Conservation (phyloP, 2,329 filamentous ascomycete species). For the Cryoendolithus antarcticus region DNA sequence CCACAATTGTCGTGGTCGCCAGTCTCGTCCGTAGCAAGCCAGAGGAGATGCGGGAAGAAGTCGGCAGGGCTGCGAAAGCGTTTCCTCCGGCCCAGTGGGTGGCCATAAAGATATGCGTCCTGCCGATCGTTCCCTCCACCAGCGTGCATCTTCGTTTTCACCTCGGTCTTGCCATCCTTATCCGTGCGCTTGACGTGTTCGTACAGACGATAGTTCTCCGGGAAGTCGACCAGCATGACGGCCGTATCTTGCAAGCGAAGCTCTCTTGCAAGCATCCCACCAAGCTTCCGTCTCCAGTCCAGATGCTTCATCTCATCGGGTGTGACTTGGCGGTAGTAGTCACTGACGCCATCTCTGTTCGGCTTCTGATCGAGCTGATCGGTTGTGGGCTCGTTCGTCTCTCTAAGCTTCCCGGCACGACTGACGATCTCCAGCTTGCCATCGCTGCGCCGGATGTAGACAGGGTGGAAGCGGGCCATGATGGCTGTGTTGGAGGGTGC, state of each 20-base stretch:
- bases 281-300: slow-evolving; percentile 47
- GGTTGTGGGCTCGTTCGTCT: slow-evolving; percentile 38
- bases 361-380: slow-evolving; percentile 41
- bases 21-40: slow-evolving; percentile 41
- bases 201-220: slow-evolving; percentile 45
- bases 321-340: slow-evolving; percentile 42
- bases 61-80: slow-evolving; percentile 46
- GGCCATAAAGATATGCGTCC: slow-evolving; percentile 49
- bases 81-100: slow-evolving; percentile 44
- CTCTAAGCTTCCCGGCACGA: slow-evolving; percentile 37
- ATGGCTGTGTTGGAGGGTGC: background rate
- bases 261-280: slow-evolving; percentile 44
- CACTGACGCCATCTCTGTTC: slow-evolving; percentile 40
- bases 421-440: slow-evolving; percentile 36
- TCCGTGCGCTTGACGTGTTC: slow-evolving; percentile 43
- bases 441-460: slow-evolving; percentile 38
- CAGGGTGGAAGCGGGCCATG: slow-evolving; percentile 35
- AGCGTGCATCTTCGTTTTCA: slow-evolving; percentile 37
- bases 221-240: slow-evolving; percentile 42
- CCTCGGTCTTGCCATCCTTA: slow-evolving; percentile 30
- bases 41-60: slow-evolving; percentile 48
- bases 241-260: slow-evolving; percentile 22
- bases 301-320: slow-evolving; percentile 40
- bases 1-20: slow-evolving; percentile 43
- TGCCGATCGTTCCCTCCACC: slow-evolving; percentile 41